Percentiles rank a stretch among this genome's conserved stretches.
Conservation (phyloP, 306 rosid species). For the Citrullus amarus region DNA sequence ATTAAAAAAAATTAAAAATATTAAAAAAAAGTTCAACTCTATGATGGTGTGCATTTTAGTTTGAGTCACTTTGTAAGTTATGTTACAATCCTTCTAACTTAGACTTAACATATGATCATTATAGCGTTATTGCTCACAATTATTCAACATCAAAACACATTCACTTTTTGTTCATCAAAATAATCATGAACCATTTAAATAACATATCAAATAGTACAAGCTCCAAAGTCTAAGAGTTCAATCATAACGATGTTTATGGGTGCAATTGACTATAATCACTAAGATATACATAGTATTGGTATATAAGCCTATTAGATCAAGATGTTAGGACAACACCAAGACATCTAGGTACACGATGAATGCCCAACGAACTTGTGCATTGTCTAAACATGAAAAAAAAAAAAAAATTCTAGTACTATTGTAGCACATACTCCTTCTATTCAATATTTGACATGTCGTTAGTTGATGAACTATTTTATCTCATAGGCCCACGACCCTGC, state of each 20-base stretch:
- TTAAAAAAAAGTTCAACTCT: background rate
- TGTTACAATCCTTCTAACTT: background rate
- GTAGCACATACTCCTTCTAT: background rate
- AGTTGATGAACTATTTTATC: too few relatives aligned
- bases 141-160: background rate
- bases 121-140: background rate
- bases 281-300: too few relatives aligned
- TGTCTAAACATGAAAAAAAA: too few relatives aligned
- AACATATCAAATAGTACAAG: background rate
- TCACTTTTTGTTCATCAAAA: background rate
- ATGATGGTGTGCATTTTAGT: background rate
- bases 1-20: background rate
- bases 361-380: too few relatives aligned
- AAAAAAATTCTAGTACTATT: too few relatives aligned
- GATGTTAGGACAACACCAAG: too few relatives aligned
- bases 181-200: background rate
- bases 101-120: background rate
- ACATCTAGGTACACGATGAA: background rate
- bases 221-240: background rate
- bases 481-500: too few relatives aligned
- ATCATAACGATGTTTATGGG: background rate
- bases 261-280: background rate
- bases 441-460: too few relatives aligned
- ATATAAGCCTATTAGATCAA: background rate
- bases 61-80: background rate